Evolutionary conservation across 1,139 yeast genomes (phyloP).

Genomic region (Citeromyces siamensis): DNA sequence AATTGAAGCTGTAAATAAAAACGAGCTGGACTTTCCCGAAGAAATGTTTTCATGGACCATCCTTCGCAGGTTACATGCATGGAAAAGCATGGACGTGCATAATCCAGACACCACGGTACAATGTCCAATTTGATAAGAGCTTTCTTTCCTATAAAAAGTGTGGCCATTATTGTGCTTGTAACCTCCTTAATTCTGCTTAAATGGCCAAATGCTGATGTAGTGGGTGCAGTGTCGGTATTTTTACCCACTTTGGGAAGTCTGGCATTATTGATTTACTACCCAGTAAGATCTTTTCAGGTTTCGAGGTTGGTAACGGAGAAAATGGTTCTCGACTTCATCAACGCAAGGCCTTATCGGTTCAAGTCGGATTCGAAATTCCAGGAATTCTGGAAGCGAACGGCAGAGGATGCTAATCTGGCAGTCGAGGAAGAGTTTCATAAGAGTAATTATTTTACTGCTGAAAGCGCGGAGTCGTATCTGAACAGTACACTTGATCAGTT

Average conservation of each 20-base stretch:
- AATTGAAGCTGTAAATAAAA: too few relatives aligned
- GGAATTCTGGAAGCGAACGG: background rate
- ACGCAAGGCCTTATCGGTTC: background rate
- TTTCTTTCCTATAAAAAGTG: too few relatives aligned
- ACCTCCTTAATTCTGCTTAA: too few relatives aligned
- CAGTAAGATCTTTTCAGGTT: background rate
- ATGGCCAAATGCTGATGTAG: too few relatives aligned
- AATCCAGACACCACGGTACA: too few relatives aligned
- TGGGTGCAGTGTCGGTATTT: too few relatives aligned
- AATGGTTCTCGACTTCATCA: background rate
- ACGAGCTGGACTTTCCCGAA: too few relatives aligned
- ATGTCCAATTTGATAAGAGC: too few relatives aligned
- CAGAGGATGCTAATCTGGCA: background rate
- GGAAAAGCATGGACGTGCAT: too few relatives aligned
- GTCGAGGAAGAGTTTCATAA: background rate
- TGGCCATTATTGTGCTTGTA: too few relatives aligned
- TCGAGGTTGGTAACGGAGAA: background rate
- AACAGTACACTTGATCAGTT: background rate
- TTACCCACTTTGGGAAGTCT: background rate
- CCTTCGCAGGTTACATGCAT: too few relatives aligned
- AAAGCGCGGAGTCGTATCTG: background rate
- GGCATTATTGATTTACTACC: background rate
- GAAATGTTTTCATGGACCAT: too few relatives aligned
- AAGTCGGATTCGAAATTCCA: background rate
- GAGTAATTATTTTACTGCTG: background rate